Base-by-base conservation (phyloP, 2,329 filamentous ascomycete genomes). In the Exophiala sp. region DNA sequence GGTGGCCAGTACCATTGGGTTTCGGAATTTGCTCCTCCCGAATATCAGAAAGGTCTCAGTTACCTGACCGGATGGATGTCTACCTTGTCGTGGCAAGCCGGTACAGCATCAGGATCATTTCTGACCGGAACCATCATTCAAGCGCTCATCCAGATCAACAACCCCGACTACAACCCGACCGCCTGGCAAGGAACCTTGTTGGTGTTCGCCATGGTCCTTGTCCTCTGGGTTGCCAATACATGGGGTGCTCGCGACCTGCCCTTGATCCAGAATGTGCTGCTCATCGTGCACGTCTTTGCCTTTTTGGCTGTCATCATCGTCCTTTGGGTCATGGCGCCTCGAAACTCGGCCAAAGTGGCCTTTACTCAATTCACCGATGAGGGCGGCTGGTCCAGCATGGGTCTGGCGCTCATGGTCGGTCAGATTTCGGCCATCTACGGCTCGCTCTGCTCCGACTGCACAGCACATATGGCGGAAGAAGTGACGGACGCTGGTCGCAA, bases 41-140 rank as follows among this genome's bases (percentile, higher is more conserved):
- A 64, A 37, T 68, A 70, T 44, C 76, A 80, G 56, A 77, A 74
- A 48, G 70, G 75, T 29, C 64, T 80, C 1, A 78, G 74, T 52
- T 82, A 81, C 58, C 61, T 76, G 13, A 45, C 59, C 58, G 70
- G 74, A 2, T 78, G 75, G 74, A 72, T 75, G 63, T 70, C 69
- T 1, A 71, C 71, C 1, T 58, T 77, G 2, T 70, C 68, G 8
- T 77, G 73, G 73, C 74, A 76, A 57, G 71, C 73, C 8, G 73
- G 71, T 11, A 69, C 68, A 21, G 73, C 74, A 9, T 71, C 69
- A 2, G 73, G 72, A 2, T 68, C 70, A 0, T 76, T 73, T 55
- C 65, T 76, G 7, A 70, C 71, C 0, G 73, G 72, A 4, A 74
- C 70, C 0, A 59, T 76, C 35, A 73, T 76, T 30, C 72, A 76